phyloP scores from a whole-genome alignment of 176 grass and related monocot species.

The Dendrocalamus sinicus region DNA sequence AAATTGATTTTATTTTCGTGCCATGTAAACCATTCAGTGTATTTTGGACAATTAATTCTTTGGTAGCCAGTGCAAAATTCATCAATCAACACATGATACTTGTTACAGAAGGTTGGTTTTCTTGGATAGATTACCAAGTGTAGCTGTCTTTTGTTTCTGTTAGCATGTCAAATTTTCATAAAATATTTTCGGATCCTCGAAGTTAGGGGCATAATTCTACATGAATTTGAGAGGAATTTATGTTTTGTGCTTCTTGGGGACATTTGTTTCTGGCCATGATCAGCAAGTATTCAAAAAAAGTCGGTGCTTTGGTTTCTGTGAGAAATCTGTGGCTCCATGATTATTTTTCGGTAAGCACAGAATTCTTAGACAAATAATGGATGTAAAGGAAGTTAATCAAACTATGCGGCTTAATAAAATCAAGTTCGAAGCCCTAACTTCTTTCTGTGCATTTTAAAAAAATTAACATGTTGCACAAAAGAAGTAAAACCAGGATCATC shows the following conservation, averaged over 20 bases:
- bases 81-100: constrained; percentile 7
- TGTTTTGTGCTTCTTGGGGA: background rate
- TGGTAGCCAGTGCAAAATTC: background rate
- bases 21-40: constrained; percentile 4
- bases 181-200: background rate
- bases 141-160: background rate
- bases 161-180: background rate
- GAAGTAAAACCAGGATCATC: background rate
- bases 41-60: background rate
- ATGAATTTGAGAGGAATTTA: background rate
- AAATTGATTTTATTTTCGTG: background rate
- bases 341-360: background rate
- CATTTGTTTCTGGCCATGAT: background rate
- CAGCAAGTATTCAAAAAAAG: background rate
- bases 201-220: background rate
- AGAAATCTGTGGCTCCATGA: background rate
- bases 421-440: background rate
- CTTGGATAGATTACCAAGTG: constrained; percentile 15
- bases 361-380: background rate
- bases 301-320: background rate
- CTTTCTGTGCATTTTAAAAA: background rate
- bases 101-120: background rate
- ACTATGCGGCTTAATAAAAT: background rate
- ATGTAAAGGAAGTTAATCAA: background rate
- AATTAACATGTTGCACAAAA: background rate